These are phyloP conservation scores for Calonectria fujianensis DNA, from an alignment of 2,329 filamentous ascomycete species.

Conservation along the genomic window DNA sequence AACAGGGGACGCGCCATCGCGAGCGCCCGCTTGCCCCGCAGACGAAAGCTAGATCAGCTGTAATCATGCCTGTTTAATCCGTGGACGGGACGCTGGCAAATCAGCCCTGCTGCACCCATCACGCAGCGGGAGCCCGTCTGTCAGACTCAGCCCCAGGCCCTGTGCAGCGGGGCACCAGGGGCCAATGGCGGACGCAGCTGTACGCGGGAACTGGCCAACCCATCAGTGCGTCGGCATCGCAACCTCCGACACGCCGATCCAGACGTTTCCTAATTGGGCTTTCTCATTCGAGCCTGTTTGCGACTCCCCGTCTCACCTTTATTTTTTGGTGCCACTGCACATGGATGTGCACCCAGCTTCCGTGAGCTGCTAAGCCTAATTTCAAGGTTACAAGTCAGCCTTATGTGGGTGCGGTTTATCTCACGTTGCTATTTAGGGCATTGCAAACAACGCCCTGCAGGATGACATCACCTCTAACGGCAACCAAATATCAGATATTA, in stretches of 20 bases:
- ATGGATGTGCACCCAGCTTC: neutral
- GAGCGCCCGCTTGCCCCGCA: conserved; percentile 1
- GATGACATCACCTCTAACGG: no score
- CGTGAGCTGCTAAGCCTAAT: neutral
- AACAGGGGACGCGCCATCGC: neutral
- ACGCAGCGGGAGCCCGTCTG: neutral
- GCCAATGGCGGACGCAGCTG: neutral
- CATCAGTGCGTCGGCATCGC: conserved; percentile 4
- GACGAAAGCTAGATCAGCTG: neutral
- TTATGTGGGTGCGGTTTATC: neutral
- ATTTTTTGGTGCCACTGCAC: neutral
- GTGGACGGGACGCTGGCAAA: conserved; percentile 1
- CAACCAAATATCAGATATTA: no score
- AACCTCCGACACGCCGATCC: conserved; percentile 27
- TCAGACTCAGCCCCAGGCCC: conserved; percentile 21
- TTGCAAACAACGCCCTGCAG: neutral
- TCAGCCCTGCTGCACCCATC: conserved; percentile 16
- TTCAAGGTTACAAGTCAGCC: neutral
- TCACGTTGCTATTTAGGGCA: neutral
- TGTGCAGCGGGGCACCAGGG: neutral
- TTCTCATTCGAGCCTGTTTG: conserved; percentile 7
- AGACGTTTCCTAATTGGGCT: conserved; percentile 2
- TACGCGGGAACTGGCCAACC: neutral
- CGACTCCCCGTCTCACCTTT: neutral
- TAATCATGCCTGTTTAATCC: conserved; percentile 8